Conservation (phyloP, 1,284 basidiomycete species). For the Marasmius sp. region DNA sequence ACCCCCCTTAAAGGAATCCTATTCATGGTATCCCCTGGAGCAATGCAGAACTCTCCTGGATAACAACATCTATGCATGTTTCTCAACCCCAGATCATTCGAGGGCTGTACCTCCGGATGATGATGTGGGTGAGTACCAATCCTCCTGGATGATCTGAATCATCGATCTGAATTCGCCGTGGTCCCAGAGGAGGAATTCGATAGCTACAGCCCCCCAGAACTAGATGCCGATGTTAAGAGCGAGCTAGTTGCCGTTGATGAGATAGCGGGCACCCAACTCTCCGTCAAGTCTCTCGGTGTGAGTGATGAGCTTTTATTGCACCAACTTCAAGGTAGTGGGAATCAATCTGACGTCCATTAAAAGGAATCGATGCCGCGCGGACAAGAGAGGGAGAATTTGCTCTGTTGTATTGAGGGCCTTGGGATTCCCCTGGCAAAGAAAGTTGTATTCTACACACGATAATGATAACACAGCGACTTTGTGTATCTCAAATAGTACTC, state of each 20-base stretch:
- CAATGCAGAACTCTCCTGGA: constrained; percentile 64
- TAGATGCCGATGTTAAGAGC: constrained; percentile 14
- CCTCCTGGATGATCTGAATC: too few species aligned
- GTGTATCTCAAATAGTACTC: not conserved
- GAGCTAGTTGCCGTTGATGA: constrained; percentile 17
- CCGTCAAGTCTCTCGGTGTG: constrained; percentile 14
- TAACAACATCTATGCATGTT: constrained; percentile 64
- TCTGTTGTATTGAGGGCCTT: constrained; percentile 38
- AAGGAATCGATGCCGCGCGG: constrained; percentile 25
- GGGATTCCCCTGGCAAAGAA: constrained; percentile 39
- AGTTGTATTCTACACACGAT: constrained; percentile 27
- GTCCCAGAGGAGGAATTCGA: constrained; percentile 5
- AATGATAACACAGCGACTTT: not conserved
- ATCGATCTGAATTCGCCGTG: too few species aligned
- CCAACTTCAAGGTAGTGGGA: not conserved
- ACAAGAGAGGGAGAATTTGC: constrained; percentile 25
- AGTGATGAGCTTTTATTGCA: not conserved
- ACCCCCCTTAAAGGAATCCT: constrained; percentile 56
- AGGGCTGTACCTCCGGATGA: constrained; percentile 26
- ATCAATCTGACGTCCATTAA: constrained; percentile 8
- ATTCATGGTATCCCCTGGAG: constrained; percentile 72
- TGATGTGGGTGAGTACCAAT: constrained; percentile 8
- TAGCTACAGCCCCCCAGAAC: constrained; percentile 4
- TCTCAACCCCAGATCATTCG: constrained; percentile 63
- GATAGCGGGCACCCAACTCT: constrained; percentile 13